Base-by-base conservation (phyloP, 2,329 filamentous ascomycete genomes). In the Passalora sequoiae region DNA sequence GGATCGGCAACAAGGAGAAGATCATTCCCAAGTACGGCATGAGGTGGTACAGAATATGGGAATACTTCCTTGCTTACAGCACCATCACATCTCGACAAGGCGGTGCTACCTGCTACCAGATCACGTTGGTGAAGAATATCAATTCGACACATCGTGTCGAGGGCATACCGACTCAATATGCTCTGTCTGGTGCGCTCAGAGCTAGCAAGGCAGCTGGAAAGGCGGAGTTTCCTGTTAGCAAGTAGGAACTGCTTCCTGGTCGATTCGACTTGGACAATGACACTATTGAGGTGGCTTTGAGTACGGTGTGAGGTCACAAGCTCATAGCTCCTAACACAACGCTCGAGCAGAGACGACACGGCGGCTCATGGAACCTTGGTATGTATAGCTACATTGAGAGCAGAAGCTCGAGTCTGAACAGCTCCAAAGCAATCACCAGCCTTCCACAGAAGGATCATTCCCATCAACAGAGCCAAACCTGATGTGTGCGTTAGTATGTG, bases 21-120 rank as follows among this genome's bases (percentile, higher is more conserved):
- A 86, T 96, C 50, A 80, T 85, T 68, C 88, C 86, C 63, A 97
- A 96, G 77, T 97, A 97, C 65, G 92, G 92, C 61, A 82, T 84
- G 64, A 78, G 86, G 63, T 98, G 92, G 92, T 98, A 86, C 80
- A 83, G 91, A 67, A 92, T 92, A 65, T 94, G 88, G 88, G 86
- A 94, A 64, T 88, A 81, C 69, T 94, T 94, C 80, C 78, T 94
- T 49, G 86, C 86, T 51, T 89, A 81, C 67, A 87, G 85, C 13
- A 86, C 83, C 63, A 94, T 94, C 65, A 80, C 79, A 61, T 87
- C 87, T 19, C 83, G 88, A 62, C 87, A 94, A 68, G 88, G 88
- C 55, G 76, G 77, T 55, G 88, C 87, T 43, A 88, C 86, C 22
- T 92, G 87, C 76, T 94, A 81, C 74, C 88, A 94, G 72, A 85